These are phyloP conservation scores for Penicillium occitanis DNA, from an alignment of 2,329 filamentous ascomycete species.

Conservation along the genomic window DNA sequence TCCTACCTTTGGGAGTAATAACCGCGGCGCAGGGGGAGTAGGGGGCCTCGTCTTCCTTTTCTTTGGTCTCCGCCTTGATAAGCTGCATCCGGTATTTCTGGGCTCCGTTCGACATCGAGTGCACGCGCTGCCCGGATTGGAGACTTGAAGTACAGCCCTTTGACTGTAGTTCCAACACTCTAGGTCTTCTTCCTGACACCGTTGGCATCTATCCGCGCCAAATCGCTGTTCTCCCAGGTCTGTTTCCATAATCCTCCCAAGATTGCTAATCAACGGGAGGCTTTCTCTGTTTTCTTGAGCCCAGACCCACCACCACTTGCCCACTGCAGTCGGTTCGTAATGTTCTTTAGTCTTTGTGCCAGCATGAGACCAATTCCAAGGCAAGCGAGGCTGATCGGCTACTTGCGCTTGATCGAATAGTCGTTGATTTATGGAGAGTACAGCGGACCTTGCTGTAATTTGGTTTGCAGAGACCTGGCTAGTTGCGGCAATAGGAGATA, in stretches of 20 bases:
- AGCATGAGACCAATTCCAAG: neutral
- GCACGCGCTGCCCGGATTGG: slow-evolving; percentile 6
- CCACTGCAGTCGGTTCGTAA: slow-evolving; percentile 6
- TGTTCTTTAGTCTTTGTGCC: neutral
- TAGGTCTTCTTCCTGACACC: neutral
- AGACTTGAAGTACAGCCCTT: neutral
- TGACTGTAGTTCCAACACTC: slow-evolving; percentile 11
- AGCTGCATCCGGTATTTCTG: neutral
- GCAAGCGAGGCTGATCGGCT: slow-evolving; percentile 5
- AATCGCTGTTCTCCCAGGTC: slow-evolving; percentile 12
- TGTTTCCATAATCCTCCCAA: slow-evolving; percentile 16
- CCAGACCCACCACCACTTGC: slow-evolving; percentile 1
- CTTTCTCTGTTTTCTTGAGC: neutral
- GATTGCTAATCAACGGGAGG: neutral
- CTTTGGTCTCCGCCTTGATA: neutral
- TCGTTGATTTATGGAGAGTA: neutral
- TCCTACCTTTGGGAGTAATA: neutral
- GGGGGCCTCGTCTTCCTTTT: neutral
- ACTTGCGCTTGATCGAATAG: neutral
- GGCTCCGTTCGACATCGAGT: slow-evolving; percentile 10
- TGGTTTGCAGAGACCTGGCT: too few relatives aligned
- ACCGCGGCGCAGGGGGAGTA: neutral
- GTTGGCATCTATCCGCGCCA: neutral
- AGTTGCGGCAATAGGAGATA: neutral
- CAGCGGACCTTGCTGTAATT: neutral